Evolutionary conservation across 176 grass and related monocot species (phyloP).

Genomic region (Musa acuminata): DNA sequence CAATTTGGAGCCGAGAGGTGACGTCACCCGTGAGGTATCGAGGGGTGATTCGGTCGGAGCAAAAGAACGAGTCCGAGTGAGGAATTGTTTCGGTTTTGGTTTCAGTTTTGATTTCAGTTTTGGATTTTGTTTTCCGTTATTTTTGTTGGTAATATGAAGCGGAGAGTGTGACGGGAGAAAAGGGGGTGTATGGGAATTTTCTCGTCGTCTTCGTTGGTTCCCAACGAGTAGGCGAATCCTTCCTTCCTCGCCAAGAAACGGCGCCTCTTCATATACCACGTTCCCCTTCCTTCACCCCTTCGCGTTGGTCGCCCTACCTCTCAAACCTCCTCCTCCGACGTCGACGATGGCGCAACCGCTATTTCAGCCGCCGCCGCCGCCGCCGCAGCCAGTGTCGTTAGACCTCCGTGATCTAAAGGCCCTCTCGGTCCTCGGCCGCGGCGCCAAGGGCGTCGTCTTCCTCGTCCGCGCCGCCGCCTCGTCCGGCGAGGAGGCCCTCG

Average conservation of each 20-base stretch:
- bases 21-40: too few relatives aligned
- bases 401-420: conserved; percentile 58
- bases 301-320: neutral
- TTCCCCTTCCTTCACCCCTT: too few relatives aligned
- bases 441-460: conserved; percentile 96
- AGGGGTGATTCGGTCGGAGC: too few relatives aligned
- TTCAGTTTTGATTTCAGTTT: too few relatives aligned
- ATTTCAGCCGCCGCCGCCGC: too few relatives aligned
- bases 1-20: too few relatives aligned
- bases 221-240: too few relatives aligned
- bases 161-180: too few relatives aligned
- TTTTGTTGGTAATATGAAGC: too few relatives aligned
- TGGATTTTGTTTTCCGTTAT: neutral
- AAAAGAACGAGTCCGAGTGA: too few relatives aligned
- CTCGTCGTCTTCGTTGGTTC: neutral
- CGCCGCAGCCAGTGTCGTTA: conserved; percentile 21
- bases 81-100: too few relatives aligned
- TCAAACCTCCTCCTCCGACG: too few relatives aligned
- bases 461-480: conserved; percentile 26
- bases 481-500: conserved; percentile 25
- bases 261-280: neutral
- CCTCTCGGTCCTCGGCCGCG: conserved; percentile 69
- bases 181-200: neutral
- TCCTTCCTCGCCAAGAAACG: neutral
- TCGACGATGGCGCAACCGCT: neutral